Evolutionary conservation across 148 eudicot species (phyloP), one percentile per base, ranked within the genome.

Genomic region (Amaranthus palmeri): DNA sequence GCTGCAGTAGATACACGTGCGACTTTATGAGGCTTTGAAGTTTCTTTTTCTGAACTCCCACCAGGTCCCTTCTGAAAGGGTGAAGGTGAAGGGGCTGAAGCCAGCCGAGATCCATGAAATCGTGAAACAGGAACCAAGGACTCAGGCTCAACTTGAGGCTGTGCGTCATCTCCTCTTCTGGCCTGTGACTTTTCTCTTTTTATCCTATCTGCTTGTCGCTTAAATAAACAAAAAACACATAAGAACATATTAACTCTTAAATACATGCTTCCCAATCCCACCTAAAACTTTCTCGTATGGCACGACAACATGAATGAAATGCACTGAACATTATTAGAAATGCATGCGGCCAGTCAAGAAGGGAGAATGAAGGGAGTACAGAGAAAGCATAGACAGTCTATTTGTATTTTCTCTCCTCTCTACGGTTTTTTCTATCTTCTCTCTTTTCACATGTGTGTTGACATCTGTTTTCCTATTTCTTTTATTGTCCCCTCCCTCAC

Each of bases 71-170:
- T 44, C 67, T 89, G 93, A 65, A 79, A 90, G 50, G 97, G 96
- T 64, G 99, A 86, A 76, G 93, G 88, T 48, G 90, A 67, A 68
- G 87, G 88, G 68, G 90, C 97, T 18, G 97, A 90, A 77, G 99
- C 99, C 74, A 95, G 93, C 65, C 96, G 99, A 65, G 99, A 95
- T 70, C 97, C 99, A 66, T 85, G 92, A 76, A 85, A 95, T 59
- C 85, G 90, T 81, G 85, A 80, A 79, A 95, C 93, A 12, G 99
- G 89, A 78, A 95, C 99, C 54, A 95, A 64, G 54, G 90, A 87
- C 51, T 89, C 92, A 54, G 88, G 96, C 67, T 80, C 82, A 64
- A 78, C 70, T 67, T 77, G 83, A 77, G 97, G 97, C 67, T 82
- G 91, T 63, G 73, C 72, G 77, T 95, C 96, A 82, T 95, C 97